These are phyloP conservation scores for Globisporangium heterothallicum DNA, from an alignment of 352 stramenopile genomes.

Conservation along the genomic window DNA sequence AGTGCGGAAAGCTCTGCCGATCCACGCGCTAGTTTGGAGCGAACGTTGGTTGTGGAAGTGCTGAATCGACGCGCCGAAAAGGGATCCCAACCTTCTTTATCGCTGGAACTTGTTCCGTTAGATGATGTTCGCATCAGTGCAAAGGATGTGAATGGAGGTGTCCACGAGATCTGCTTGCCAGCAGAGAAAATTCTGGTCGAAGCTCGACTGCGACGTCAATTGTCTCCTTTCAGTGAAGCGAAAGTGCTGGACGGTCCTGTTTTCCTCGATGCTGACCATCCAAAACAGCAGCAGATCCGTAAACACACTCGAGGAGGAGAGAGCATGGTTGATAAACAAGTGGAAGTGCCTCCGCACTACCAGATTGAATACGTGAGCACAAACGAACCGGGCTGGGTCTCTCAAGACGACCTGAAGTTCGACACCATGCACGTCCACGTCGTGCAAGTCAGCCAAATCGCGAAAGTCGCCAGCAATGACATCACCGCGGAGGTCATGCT, in stretches of 20 bases:
- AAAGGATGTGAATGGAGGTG: constrained; percentile 20
- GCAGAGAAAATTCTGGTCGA: constrained; percentile 37
- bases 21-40: background rate
- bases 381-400: constrained; percentile 15
- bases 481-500: constrained; percentile 41
- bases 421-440: constrained; percentile 41
- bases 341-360: constrained; percentile 10
- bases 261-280: background rate
- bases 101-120: constrained; percentile 36
- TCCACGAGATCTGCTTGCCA: constrained; percentile 40
- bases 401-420: constrained; percentile 32
- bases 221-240: constrained; percentile 31
- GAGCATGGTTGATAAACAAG: constrained; percentile 9
- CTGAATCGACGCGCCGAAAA: constrained; percentile 19
- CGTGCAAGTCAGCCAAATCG: constrained; percentile 45
- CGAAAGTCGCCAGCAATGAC: constrained; percentile 14
- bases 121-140: constrained; percentile 43
- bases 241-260: constrained; percentile 17
- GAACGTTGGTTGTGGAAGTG: constrained; percentile 22
- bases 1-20: background rate
- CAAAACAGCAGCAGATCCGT: constrained; percentile 16
- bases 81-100: constrained; percentile 21
- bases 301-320: constrained; percentile 5
- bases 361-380: constrained; percentile 16
- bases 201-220: constrained; percentile 32